These are phyloP conservation scores for Zasmidium angulare DNA, from an alignment of 2,329 filamentous ascomycete species.

Conservation along the genomic window DNA sequence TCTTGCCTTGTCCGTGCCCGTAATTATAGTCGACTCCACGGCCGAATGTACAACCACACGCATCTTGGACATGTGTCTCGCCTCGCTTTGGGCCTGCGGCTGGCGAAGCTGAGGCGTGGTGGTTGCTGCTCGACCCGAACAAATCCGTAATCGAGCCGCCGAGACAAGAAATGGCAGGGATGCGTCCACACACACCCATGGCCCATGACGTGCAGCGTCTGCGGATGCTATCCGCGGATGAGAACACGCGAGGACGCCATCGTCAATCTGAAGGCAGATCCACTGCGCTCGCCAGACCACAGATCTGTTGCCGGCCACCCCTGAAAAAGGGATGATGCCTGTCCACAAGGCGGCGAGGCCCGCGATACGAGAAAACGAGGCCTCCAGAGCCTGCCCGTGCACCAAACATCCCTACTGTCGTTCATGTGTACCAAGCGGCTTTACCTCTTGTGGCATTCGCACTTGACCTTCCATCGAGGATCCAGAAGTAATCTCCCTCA, in stretches of 20 bases:
- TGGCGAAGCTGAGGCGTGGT: not conserved
- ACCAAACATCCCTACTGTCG: not conserved
- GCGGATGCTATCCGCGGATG: constrained; percentile 5
- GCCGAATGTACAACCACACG: not conserved
- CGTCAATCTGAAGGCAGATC: not conserved
- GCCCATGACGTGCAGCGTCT: constrained; percentile 5
- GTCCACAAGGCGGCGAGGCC: not conserved
- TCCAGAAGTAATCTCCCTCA: constrained; percentile 3
- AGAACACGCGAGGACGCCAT: not conserved
- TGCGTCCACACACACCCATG: not conserved
- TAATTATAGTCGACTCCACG: not conserved
- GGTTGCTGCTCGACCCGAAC: not conserved
- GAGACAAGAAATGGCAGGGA: not conserved
- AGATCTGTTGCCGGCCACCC: not conserved
- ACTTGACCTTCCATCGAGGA: not conserved
- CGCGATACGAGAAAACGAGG: not conserved
- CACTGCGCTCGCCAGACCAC: not conserved
- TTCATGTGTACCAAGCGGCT: not conserved
- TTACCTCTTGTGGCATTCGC: not conserved
- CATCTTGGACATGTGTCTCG: not conserved
- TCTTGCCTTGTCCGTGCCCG: not conserved
- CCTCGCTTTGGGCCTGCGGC: not conserved
- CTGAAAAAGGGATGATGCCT: not conserved
- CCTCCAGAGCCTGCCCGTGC: not conserved
- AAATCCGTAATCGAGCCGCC: constrained; percentile 1